These are phyloP conservation scores for Cercospora sp. DNA, from an alignment of 2,329 filamentous ascomycete species.

Conservation along the genomic window DNA sequence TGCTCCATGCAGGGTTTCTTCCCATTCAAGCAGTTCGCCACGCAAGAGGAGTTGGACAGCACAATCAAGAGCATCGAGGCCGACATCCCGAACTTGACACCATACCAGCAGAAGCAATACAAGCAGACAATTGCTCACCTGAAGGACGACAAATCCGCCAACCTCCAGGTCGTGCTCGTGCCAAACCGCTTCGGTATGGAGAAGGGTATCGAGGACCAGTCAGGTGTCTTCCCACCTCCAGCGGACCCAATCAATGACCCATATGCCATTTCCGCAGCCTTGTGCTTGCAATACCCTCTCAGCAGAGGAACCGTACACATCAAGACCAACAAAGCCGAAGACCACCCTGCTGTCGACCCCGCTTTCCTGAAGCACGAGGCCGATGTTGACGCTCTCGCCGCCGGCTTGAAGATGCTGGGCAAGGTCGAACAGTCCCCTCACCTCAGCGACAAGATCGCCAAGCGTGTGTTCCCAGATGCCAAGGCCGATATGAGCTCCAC, in stretches of 20 bases:
- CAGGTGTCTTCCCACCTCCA: conserved; percentile 32
- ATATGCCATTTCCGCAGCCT: conserved; percentile 32
- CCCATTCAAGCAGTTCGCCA: conserved; percentile 40
- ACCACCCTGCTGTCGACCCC: conserved; percentile 33
- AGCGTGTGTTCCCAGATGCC: conserved; percentile 38
- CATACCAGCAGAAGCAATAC: conserved; percentile 42
- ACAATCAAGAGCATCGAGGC: conserved; percentile 38
- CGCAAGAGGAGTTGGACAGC: conserved; percentile 37
- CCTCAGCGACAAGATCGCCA: conserved; percentile 45
- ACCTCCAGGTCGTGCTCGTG: conserved; percentile 43
- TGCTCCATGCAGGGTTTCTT: conserved; percentile 43
- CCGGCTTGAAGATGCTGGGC: conserved; percentile 43
- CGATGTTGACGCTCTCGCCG: conserved; percentile 46
- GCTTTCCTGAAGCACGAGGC: conserved; percentile 46
- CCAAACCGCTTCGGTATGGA: conserved; percentile 36
- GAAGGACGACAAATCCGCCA: conserved; percentile 41
- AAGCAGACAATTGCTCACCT: conserved; percentile 40
- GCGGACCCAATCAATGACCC: conserved; percentile 24
- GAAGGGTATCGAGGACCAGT: conserved; percentile 36
- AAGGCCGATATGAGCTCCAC: conserved; percentile 31
- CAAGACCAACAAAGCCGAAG: conserved; percentile 30
- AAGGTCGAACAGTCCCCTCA: conserved; percentile 47
- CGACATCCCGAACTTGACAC: conserved; percentile 31
- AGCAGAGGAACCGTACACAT: conserved; percentile 39
- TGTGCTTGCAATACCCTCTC: conserved; percentile 38